Evolutionary conservation across 257 asterid species (phyloP).

Genomic region (Henckelia pumila): DNA sequence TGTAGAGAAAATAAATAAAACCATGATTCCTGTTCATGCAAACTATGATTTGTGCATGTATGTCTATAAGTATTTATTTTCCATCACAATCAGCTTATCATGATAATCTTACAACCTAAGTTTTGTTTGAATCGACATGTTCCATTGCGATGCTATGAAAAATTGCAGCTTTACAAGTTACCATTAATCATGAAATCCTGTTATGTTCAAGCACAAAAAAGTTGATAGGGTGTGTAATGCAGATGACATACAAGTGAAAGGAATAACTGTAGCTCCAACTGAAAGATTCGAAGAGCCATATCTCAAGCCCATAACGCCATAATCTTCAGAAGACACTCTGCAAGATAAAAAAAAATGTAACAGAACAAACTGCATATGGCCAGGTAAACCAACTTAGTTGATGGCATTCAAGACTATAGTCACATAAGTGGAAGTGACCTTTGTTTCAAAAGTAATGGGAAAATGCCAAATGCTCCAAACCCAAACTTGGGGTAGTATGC

Average conservation of each 20-base stretch:
- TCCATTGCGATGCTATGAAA: constrained; percentile 8
- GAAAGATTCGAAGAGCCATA: constrained; percentile 88
- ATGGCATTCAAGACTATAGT: constrained; percentile 14
- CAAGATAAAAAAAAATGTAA: constrained; percentile 33
- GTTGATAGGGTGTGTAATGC: constrained; percentile 10
- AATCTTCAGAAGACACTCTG: constrained; percentile 69
- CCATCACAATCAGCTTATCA: constrained; percentile 9
- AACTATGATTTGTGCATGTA: constrained; percentile 10
- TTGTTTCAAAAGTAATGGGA: constrained; percentile 68
- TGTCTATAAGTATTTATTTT: background rate
- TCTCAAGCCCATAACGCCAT: constrained; percentile 86
- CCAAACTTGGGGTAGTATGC: constrained; percentile 78
- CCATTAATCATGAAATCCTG: background rate
- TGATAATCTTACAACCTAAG: background rate
- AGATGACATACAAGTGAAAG: constrained; percentile 56
- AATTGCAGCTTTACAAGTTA: constrained; percentile 6
- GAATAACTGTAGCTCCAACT: constrained; percentile 71
- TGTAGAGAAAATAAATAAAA: constrained; percentile 29
- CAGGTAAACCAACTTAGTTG: constrained; percentile 18
- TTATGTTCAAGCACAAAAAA: constrained; percentile 14
- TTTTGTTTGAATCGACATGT: constrained; percentile 1
- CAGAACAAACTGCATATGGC: constrained; percentile 21
- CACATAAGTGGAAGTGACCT: constrained; percentile 41
- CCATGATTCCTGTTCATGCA: constrained; percentile 14
- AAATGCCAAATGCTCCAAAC: constrained; percentile 78